Evolutionary conservation across 2,329 filamentous ascomycete species (phyloP).

Genomic region (Pyrenophora seminiperda): DNA sequence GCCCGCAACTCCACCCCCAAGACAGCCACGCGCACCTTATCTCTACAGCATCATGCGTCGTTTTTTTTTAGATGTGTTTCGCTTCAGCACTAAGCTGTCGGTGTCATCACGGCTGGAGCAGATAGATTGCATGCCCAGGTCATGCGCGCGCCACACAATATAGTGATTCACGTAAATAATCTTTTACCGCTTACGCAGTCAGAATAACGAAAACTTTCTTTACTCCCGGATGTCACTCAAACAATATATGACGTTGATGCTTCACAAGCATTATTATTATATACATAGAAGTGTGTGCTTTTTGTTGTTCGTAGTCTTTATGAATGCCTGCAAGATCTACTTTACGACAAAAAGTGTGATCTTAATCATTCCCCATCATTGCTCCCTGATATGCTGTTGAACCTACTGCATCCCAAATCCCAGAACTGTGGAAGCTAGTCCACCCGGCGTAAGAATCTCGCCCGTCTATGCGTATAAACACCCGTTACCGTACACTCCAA

Average conservation of each 20-base stretch:
- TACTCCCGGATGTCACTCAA: too few relatives aligned
- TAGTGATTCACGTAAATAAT: too few relatives aligned
- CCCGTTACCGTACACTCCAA: slow-evolving; percentile 31
- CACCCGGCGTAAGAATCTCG: slow-evolving; percentile 28
- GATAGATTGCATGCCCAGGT: neutral
- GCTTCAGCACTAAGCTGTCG: too few relatives aligned
- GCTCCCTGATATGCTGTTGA: slow-evolving; percentile 32
- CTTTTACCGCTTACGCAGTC: too few relatives aligned
- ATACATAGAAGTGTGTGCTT: slow-evolving; percentile 36
- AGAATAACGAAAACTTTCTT: too few relatives aligned
- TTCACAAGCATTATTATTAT: slow-evolving; percentile 42
- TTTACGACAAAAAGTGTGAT: slow-evolving; percentile 37
- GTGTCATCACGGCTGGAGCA: too few relatives aligned
- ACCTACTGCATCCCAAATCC: slow-evolving; percentile 19
- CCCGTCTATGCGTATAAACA: slow-evolving; percentile 45
- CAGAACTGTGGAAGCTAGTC: slow-evolving; percentile 18
- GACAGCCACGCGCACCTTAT: too few relatives aligned
- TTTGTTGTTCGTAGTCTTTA: slow-evolving; percentile 24
- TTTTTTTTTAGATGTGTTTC: too few relatives aligned
- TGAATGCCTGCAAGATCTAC: slow-evolving; percentile 35
- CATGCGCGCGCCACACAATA: too few relatives aligned
- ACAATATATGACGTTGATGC: neutral
- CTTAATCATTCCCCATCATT: slow-evolving; percentile 38
- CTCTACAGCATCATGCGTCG: too few relatives aligned
- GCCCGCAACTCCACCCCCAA: slow-evolving; percentile 4